Evolutionary conservation across 495 filamentous ascomycete species (phyloP), one percentile per base, ranked within the genome.

Genomic region (Daldinia loculata): DNA sequence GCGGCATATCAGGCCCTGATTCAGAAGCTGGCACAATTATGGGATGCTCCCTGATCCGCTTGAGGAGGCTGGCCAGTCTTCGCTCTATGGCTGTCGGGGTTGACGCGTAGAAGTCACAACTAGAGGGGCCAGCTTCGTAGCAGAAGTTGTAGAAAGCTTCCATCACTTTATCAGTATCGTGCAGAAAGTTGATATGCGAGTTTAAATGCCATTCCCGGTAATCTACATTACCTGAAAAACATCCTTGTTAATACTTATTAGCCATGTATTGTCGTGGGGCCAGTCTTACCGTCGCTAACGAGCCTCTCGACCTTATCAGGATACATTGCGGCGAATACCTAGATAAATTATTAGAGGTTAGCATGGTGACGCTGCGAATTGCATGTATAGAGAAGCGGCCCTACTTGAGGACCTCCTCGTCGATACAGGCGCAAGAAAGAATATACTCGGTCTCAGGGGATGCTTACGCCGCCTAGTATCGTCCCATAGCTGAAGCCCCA

Each of bases 401-500:
- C 19, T 48, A 19, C 24, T 12, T 22, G 43, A 48, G 9, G 19
- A 48, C 0, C 8, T 12, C 43, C n/a, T 50, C 15, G n/a, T 5
- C 4, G 26, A 8, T 2, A n/a, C 29, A 9, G 2, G 43, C 8
- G 3, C 17, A 22, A 41, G 0, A 39, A 24, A 11, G 17, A 41
- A 38, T 24, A 57, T 38, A 19, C 36, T 36, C 6, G 17, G 36
- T 34, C 19, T 36, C 0, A 22, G 34, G 45, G 29, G 24, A 22
- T 24, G 48, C 70, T 56, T 56, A 68, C 86, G 11, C 76, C 79
- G 11, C 87, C 87, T 15, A 89, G 72, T 9, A 84, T 76, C 26
- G 84, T 85, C 17, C 85, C 85, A 61, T 87, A 87, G 41, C 81
- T 83, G 32, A 86, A 86, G 8, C 85, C 85, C 85, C 85, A 87